Percentiles rank a stretch among this genome's conserved stretches.
phyloP scores from a whole-genome alignment of 108 stramenopile species.

The Cyclotella atomus region DNA sequence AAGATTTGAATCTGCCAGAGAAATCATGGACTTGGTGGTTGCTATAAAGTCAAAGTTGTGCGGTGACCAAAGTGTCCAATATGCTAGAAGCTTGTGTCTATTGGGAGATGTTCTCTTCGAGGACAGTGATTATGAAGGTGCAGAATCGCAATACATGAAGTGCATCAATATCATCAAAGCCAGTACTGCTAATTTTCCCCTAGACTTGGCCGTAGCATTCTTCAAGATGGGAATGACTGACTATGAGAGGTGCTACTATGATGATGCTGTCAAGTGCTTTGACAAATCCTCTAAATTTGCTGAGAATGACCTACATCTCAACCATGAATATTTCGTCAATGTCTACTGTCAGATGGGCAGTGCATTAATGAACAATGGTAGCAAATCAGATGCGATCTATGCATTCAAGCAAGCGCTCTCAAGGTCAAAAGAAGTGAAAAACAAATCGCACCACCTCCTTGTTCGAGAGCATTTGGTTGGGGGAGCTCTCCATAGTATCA shows the following conservation, averaged over 20 bases:
- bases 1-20: constrained; percentile 61
- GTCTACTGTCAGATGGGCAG: constrained; percentile 68
- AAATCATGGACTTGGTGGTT: constrained; percentile 60
- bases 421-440: constrained; percentile 52
- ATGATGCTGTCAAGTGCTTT: constrained; percentile 69
- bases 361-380: constrained; percentile 66
- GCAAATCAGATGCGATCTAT: constrained; percentile 61
- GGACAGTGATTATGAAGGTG: constrained; percentile 72
- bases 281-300: constrained; percentile 71
- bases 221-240: constrained; percentile 79
- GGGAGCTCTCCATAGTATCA: constrained; percentile 62
- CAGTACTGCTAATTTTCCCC: constrained; percentile 53
- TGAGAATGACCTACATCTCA: constrained; percentile 65
- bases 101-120: constrained; percentile 68
- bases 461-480: constrained; percentile 33
- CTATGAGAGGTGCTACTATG: constrained; percentile 62
- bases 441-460: constrained; percentile 7
- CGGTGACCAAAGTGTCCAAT: constrained; percentile 65
- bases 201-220: constrained; percentile 73
- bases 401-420: constrained; percentile 73
- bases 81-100: constrained; percentile 67
- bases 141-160: constrained; percentile 72
- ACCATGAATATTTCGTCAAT: constrained; percentile 58
- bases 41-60: constrained; percentile 58
- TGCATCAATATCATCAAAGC: constrained; percentile 66